Evolutionary conservation across 2,329 filamentous ascomycete species (phyloP).

Genomic region (Paraphoma chrysanthemicola): DNA sequence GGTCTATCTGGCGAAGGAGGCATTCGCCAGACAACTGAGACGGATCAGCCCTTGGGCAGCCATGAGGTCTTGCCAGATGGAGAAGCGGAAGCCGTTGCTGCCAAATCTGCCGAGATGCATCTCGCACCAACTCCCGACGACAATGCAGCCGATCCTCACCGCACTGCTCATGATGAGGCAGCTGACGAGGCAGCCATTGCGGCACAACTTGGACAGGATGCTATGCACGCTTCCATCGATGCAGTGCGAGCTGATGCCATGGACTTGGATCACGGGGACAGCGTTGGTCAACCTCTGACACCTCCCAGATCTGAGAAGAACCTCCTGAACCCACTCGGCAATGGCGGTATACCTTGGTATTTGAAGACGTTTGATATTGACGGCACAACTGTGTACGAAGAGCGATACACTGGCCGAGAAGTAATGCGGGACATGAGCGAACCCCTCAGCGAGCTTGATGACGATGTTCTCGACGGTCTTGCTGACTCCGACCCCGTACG

Average conservation of each 20-base stretch:
- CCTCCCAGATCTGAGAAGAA: slow-evolving; percentile 66
- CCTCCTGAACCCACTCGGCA: slow-evolving; percentile 52
- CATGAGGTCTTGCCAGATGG: slow-evolving; percentile 19
- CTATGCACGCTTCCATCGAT: slow-evolving; percentile 25
- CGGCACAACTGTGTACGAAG: slow-evolving; percentile 78
- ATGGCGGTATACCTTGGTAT: slow-evolving; percentile 87
- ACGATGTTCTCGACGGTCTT: slow-evolving; percentile 79
- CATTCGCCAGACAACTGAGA: slow-evolving; percentile 31
- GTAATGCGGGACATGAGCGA: slow-evolving; percentile 79
- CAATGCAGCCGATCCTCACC: slow-evolving; percentile 36
- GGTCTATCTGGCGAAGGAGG: slow-evolving; percentile 28
- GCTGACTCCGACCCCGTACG: slow-evolving; percentile 42
- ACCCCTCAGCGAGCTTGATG: slow-evolving; percentile 88
- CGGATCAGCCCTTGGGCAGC: slow-evolving; percentile 13
- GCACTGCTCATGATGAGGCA: slow-evolving; percentile 37
- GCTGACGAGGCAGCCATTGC: slow-evolving; percentile 46
- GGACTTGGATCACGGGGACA: slow-evolving; percentile 25
- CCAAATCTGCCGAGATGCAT: slow-evolving; percentile 29
- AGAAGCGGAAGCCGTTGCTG: slow-evolving; percentile 14
- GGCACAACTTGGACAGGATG: slow-evolving; percentile 41
- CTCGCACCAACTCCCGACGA: slow-evolving; percentile 47
- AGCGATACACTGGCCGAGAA: slow-evolving; percentile 76
- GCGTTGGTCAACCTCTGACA: slow-evolving; percentile 62
- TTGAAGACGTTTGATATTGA: slow-evolving; percentile 78
- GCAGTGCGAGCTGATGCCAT: slow-evolving; percentile 23